These are phyloP conservation scores for Digitaria exilis DNA, from an alignment of 202 grass and related monocot genomes.

Conservation along the genomic window DNA sequence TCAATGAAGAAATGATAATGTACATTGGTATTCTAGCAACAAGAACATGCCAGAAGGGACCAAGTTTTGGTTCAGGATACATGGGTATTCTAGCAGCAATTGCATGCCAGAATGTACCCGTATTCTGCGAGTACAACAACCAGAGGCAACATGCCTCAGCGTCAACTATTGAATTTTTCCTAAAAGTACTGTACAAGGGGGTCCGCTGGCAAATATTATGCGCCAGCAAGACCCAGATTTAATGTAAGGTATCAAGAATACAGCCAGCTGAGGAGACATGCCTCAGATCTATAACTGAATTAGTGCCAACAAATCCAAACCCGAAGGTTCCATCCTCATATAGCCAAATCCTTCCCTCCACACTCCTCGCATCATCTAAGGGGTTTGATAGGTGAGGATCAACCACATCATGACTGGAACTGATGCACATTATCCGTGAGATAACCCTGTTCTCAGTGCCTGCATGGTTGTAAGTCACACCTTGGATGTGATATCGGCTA, in stretches of 20 bases:
- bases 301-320: constrained; percentile 76
- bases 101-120: constrained; percentile 38
- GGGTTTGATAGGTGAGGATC: constrained; percentile 48
- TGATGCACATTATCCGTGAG: constrained; percentile 74
- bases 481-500: constrained; percentile 51
- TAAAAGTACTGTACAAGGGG: constrained; percentile 43
- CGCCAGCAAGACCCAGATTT: constrained; percentile 44
- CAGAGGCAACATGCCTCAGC: constrained; percentile 30
- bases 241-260: constrained; percentile 64
- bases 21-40: constrained; percentile 54
- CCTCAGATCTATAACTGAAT: constrained; percentile 83
- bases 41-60: constrained; percentile 54
- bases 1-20: constrained; percentile 38
- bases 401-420: constrained; percentile 72
- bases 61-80: constrained; percentile 37
- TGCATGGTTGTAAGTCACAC: constrained; percentile 24
- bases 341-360: constrained; percentile 88
- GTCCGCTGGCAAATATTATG: constrained; percentile 46
- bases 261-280: constrained; percentile 66
- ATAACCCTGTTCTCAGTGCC: constrained; percentile 34
- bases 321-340: constrained; percentile 94
- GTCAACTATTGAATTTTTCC: constrained; percentile 12
- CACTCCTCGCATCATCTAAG: constrained; percentile 62
- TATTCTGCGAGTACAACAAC: constrained; percentile 44
- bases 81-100: constrained; percentile 40